Percentiles rank a stretch among this genome's conserved stretches.
Evolutionary conservation across 1,284 basidiomycete genomes (phyloP).

Genomic region (Gomphus bonarii): DNA sequence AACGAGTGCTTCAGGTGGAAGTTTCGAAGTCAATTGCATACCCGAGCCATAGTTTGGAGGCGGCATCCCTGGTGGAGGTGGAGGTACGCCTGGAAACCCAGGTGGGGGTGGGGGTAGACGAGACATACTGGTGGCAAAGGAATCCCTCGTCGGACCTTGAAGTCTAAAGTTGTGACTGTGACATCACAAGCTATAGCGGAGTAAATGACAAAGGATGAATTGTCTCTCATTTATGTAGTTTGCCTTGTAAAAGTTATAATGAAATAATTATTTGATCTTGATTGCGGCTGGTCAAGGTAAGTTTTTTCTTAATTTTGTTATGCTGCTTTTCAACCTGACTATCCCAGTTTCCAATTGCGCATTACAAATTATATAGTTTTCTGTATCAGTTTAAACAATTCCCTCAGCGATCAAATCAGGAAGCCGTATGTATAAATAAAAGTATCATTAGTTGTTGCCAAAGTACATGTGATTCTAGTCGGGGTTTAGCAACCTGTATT

Average conservation of each 20-base stretch:
- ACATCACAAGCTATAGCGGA: neutral
- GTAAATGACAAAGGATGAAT: too few species aligned
- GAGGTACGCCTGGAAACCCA: slow-evolving; percentile 9
- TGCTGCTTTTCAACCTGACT: too few species aligned
- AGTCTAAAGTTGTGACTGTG: neutral
- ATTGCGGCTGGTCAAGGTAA: too few species aligned
- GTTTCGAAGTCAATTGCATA: slow-evolving; percentile 42
- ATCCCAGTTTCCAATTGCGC: too few species aligned
- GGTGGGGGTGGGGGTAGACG: slow-evolving; percentile 41
- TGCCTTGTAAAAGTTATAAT: too few species aligned
- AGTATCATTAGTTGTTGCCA: neutral
- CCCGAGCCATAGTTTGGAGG: slow-evolving; percentile 15
- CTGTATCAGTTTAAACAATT: too few species aligned
- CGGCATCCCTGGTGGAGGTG: slow-evolving; percentile 22
- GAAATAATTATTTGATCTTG: too few species aligned
- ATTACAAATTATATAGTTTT: too few species aligned
- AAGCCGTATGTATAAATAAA: neutral
- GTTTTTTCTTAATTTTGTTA: too few species aligned
- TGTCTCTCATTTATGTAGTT: too few species aligned
- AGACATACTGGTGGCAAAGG: slow-evolving; percentile 12
- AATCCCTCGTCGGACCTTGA: slow-evolving; percentile 6
- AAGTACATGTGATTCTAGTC: neutral
- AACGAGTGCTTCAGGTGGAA: slow-evolving; percentile 70
- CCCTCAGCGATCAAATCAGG: too few species aligned
- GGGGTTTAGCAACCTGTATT: neutral